A percentile compares a stretch with the other conserved stretches of the same genome.
Conservation (phyloP, 139 green algal species). For the Chlorella sp. region DNA sequence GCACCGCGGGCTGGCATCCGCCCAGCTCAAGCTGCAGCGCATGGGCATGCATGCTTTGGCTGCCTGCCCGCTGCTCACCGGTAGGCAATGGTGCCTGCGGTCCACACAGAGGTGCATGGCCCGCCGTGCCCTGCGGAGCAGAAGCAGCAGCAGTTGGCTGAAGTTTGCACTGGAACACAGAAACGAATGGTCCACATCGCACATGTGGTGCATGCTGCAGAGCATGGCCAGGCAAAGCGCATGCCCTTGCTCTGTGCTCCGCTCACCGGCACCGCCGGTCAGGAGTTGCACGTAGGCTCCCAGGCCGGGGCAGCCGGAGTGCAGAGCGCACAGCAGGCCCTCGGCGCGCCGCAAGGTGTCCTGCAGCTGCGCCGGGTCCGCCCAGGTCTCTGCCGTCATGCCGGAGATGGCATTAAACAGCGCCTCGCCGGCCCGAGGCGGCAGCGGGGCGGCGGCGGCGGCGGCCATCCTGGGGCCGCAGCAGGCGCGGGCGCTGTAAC, state of each 20-base stretch:
- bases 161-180: too few relatives aligned
- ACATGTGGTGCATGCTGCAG: too few relatives aligned
- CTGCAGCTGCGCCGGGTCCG: neutral
- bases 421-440: neutral
- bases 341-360: neutral
- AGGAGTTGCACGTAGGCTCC: neutral
- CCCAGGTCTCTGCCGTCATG: neutral
- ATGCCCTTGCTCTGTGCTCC: too few relatives aligned
- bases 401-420: constrained; percentile 3
- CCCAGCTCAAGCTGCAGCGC: too few relatives aligned
- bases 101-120: constrained; percentile 31
- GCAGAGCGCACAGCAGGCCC: constrained; percentile 26
- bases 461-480: neutral
- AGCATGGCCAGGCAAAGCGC: too few relatives aligned
- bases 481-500: too few relatives aligned
- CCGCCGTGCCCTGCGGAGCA: neutral
- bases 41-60: too few relatives aligned
- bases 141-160: too few relatives aligned
- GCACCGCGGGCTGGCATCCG: too few relatives aligned
- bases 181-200: too few relatives aligned
- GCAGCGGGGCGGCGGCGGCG: neutral
- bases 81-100: constrained; percentile 32
- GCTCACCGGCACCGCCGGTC: neutral
- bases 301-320: neutral
- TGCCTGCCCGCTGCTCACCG: neutral